These are phyloP conservation scores for Allium cepa DNA, from an alignment of 106 monocot species.

Conservation along the genomic window DNA sequence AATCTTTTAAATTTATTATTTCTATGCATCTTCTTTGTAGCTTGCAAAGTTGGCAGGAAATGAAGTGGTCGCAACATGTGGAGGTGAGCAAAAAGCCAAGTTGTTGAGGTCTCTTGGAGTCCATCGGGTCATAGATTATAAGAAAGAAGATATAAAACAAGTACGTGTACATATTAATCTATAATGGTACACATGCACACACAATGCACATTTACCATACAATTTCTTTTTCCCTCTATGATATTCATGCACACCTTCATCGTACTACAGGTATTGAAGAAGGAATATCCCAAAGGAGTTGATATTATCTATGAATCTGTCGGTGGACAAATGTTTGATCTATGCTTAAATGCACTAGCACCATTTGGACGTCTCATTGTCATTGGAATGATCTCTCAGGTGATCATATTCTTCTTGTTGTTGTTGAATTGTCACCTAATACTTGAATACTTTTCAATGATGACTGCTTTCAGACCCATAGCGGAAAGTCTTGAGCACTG, in stretches of 20 bases:
- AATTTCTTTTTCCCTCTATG: no score
- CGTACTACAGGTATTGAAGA: slow-evolving; percentile 63
- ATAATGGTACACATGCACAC: neutral
- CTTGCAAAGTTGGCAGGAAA: slow-evolving; percentile 95
- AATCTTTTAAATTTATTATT: neutral
- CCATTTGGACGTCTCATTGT: slow-evolving; percentile 78
- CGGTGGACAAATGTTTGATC: slow-evolving; percentile 88
- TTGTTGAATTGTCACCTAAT: no score
- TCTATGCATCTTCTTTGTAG: slow-evolving; percentile 20
- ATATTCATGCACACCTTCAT: no score
- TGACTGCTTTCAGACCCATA: no score
- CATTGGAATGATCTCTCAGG: slow-evolving; percentile 99
- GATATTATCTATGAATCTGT: slow-evolving; percentile 96
- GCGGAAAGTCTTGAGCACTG: no score
- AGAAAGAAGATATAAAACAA: slow-evolving; percentile 67
- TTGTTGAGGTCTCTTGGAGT: slow-evolving; percentile 75
- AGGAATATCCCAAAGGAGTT: slow-evolving; percentile 77
- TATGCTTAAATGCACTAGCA: slow-evolving; percentile 86
- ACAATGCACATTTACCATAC: neutral
- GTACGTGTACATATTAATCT: slow-evolving; percentile 31
- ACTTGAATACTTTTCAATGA: no score
- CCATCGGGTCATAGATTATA: slow-evolving; percentile 91
- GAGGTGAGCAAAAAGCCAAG: slow-evolving; percentile 75
- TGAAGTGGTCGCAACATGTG: slow-evolving; percentile 93
- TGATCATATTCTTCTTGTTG: neutral